Base-by-base conservation (phyloP, 163 green algal genomes). In the Chlorella variabilis region DNA sequence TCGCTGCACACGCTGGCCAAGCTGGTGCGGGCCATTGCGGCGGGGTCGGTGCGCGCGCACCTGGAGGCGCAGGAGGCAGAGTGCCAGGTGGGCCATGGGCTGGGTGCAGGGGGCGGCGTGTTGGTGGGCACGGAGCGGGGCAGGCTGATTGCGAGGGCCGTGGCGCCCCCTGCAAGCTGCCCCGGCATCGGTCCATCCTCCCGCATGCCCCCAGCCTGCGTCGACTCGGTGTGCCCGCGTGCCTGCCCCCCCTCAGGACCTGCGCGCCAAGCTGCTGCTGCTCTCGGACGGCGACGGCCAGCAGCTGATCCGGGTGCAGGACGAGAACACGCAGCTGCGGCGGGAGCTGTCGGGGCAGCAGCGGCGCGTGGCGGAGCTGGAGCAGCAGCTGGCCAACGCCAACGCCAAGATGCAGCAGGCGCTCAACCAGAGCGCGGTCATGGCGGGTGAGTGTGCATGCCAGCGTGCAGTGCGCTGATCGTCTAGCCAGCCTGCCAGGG, bases 11-110 rank as follows among this genome's bases (percentile, higher is more conserved):
- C 93, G 29, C 87, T 97, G 15, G 92, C 94, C 71, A 96, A 94
- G 69, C 95, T 97, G 38, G 92, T 97, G 70, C 86, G 94, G 1
- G 91, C 90, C 81, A 96, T 97, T 29, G 93, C 93, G 6, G 86
- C 90, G 2, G 93, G 93, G 0, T 86, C 92, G 0, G 90, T 96
- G 9, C 75, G 93, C 11, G 77, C 78, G 31, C 87, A 93, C 78
- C 91, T 92, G 77, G 87, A 94, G 83, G 86, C 76, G 2, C 36
- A 59, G 45, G 67, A 75, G 41, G 58, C 73, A 1, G 77, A 83
- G 51, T 49, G 65, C 17, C 63, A 82, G 76, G 76, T 82, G 76
- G 34, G 76, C 33, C 2, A 9, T 20, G n/a, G 66, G 42, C 20
- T 13, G 65, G 59, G 25, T 45, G 45, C 45, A 54, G 45, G n/a